Evolutionary conservation across 139 green algal genomes (phyloP).

Genomic region (Asterochloris erici): DNA sequence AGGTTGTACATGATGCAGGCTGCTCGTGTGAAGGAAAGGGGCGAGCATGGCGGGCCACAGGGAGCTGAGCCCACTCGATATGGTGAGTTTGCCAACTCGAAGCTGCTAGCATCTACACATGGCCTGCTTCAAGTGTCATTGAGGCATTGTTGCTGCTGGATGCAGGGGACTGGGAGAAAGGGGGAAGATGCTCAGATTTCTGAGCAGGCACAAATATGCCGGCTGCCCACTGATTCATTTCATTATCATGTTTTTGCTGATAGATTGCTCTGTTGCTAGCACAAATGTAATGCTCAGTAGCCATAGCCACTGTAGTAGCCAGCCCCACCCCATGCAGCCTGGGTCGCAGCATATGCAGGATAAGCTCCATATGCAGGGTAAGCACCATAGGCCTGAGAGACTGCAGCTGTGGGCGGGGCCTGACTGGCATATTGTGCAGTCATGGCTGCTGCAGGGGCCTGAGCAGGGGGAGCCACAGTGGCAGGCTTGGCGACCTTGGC

Average conservation of each 20-base stretch:
- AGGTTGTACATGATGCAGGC: no score
- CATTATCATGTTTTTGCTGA: neutral
- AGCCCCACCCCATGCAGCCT: no score
- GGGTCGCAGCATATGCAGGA: no score
- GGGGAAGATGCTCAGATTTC: conserved; percentile 35
- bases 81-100: neutral
- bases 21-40: neutral
- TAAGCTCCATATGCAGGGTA: no score
- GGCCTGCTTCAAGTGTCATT: neutral
- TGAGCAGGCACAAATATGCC: neutral
- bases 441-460: neutral
- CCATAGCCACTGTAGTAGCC: neutral
- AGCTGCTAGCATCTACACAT: neutral
- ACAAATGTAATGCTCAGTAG: neutral
- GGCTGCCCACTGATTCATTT: neutral
- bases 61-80: conserved; percentile 23
- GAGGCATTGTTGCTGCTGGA: neutral
- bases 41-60: conserved; percentile 13
- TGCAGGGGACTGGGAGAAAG: conserved; percentile 40
- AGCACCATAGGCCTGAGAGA: conserved; percentile 1
- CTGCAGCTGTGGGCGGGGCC: conserved; percentile 9
- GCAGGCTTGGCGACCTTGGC: conserved; percentile 3
- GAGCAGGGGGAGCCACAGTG: conserved; percentile 2
- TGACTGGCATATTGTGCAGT: neutral
- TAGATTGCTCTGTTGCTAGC: neutral